Percentiles rank a stretch among this genome's conserved stretches.
phyloP scores from a whole-genome alignment of 2,329 filamentous ascomycete species.

The Neofusicoccum laricinum region DNA sequence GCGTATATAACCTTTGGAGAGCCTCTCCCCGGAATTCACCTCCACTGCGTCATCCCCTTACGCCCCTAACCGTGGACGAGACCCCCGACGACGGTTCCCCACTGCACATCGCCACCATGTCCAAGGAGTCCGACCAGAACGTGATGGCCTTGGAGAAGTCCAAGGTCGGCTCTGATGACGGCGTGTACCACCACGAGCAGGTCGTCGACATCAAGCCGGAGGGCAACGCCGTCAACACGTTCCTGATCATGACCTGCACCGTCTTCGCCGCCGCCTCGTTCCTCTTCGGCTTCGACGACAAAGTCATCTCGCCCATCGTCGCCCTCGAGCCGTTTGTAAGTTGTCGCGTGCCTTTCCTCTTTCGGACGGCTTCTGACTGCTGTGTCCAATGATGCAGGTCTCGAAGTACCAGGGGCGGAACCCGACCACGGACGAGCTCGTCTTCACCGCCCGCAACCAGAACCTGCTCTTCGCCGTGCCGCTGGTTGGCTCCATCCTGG shows the following conservation, averaged over 20 bases:
- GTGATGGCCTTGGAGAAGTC: not conserved
- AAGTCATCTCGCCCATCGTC: conserved; percentile 10
- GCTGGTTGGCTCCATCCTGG: conserved; percentile 12
- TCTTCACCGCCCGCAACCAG: conserved; percentile 12
- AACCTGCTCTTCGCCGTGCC: conserved; percentile 12
- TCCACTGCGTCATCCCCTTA: not conserved
- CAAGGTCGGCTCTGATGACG: not conserved
- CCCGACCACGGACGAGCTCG: not conserved
- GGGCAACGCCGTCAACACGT: conserved; percentile 2
- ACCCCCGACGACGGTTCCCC: too few relatives aligned
- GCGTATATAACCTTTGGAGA: conserved; percentile 1
- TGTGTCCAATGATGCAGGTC: not conserved
- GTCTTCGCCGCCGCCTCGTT: conserved; percentile 6
- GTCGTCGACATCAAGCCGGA: not conserved
- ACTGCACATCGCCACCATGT: not conserved
- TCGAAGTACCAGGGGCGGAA: conserved; percentile 5
- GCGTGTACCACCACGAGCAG: not conserved
- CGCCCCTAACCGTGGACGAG: not conserved
- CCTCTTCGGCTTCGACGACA: conserved; percentile 13
- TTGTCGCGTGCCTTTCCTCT: not conserved
- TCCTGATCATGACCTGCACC: conserved; percentile 1
- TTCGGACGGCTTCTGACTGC: not conserved
- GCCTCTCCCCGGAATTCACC: not conserved
- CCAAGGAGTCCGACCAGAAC: not conserved
- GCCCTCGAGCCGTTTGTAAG: conserved; percentile 8